Base-by-base conservation (phyloP, 257 asterid genomes). In the Galeopsis tetrahit region DNA sequence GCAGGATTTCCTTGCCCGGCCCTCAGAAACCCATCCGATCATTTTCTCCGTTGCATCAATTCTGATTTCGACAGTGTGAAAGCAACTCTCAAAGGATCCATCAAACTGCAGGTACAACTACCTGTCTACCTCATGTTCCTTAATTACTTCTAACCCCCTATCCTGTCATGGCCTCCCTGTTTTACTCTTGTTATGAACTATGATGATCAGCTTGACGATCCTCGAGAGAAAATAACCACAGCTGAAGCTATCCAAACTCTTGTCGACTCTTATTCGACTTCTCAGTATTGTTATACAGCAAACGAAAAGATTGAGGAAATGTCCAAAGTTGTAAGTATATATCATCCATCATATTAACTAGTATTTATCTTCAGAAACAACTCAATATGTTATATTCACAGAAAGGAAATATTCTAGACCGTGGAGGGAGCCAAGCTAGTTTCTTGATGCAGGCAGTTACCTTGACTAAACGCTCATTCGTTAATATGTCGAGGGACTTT, bases 401-500 rank as follows among this genome's bases (percentile, higher is more conserved):
- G 98, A 90, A 86, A 77, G 99, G 97, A 85, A 91, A 96, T 4
- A 85, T 87, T 52, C 76, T 86, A 2, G 94, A 94, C 77, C 81
- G 92, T 51, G 97, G 99, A 51, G 99, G 99, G 66, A 94, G 97
- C 71, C 96, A 88, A 68, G 97, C 99, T 49, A 94, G 97, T 80
- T 91, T 91, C 84, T 61, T 90, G 31, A 94, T 82, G 94, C 98
- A 94, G 78, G 82, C 97, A 0, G 76, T 77, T 49, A 89, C 96
- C 10, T 84, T 94, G 71, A 94, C 97, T 11, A 75, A 86, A 66
- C 96, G 98, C 15, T 94, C 98, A 4, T 94, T 87, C 63, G 76
- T 94, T 66, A 94, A 94, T 49, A 94, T 94, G 98, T 89, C 93
- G 17, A 87, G 98, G 81, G 98, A 94, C 85, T 94, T 94, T 60